Percentiles rank a stretch among this genome's conserved stretches.
Conservation (phyloP, 345 rosid genomes). For the Boechera stricta region DNA sequence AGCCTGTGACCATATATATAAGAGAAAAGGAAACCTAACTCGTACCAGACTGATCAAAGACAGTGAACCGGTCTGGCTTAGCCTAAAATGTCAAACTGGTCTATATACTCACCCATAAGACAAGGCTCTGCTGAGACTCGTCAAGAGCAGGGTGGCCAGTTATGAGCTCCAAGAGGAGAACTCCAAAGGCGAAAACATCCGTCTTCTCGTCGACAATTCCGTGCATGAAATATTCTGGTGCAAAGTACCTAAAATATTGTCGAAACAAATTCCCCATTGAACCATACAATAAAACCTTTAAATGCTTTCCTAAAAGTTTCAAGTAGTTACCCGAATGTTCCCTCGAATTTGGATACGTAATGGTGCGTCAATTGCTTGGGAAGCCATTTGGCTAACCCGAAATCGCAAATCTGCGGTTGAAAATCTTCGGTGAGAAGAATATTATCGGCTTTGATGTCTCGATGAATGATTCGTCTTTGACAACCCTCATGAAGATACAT, state of each 20-base stretch:
- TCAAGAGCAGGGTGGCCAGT: conserved; percentile 81
- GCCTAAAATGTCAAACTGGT: conserved; percentile 21
- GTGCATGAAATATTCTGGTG: conserved; percentile 94
- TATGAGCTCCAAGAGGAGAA: conserved; percentile 86
- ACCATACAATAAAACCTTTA: not conserved
- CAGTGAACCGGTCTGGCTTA: conserved; percentile 5
- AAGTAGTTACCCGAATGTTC: conserved; percentile 80
- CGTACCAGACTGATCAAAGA: conserved; percentile 3
- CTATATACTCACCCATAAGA: conserved; percentile 66
- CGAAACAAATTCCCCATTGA: conserved; percentile 3
- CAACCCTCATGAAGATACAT: conserved; percentile 86
- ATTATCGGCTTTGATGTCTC: conserved; percentile 95
- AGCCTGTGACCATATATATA: conserved; percentile 55
- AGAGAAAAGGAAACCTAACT: conserved; percentile 22
- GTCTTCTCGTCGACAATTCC: conserved; percentile 96
- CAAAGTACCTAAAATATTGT: conserved; percentile 66
- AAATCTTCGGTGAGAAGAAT: conserved; percentile 87
- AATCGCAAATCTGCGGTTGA: conserved; percentile 96
- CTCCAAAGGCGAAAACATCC: conserved; percentile 88
- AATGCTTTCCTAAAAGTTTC: not conserved
- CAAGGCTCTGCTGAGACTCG: conserved; percentile 70
- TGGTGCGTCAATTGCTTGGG: conserved; percentile 84
- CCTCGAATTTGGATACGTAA: conserved; percentile 88
- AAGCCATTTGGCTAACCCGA: conserved; percentile 96
- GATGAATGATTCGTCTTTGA: conserved; percentile 85